phyloP scores from a whole-genome alignment of 306 rosid genomes.

The Prosopis cineraria region DNA sequence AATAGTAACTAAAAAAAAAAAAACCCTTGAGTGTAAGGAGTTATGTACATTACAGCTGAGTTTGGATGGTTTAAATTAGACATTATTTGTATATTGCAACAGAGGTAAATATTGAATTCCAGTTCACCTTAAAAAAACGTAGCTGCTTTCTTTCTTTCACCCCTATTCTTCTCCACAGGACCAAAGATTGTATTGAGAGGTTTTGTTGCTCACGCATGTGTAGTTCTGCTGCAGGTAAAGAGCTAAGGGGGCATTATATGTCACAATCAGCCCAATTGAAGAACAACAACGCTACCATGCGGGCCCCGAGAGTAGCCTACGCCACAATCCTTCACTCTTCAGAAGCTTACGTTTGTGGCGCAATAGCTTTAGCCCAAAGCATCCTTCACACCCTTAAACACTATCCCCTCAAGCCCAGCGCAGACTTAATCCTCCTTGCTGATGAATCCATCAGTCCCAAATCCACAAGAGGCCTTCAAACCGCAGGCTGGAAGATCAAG shows the following conservation, averaged over 20 bases:
- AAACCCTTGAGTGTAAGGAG: no score
- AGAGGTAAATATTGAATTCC: no score
- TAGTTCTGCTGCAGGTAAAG: constrained; percentile 41
- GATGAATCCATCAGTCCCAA: constrained; percentile 51
- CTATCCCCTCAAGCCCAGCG: constrained; percentile 43
- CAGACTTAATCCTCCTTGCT: constrained; percentile 64
- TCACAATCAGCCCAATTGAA: neutral
- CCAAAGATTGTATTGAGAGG: no score
- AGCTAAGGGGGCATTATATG: constrained; percentile 38
- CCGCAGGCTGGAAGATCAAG: constrained; percentile 62
- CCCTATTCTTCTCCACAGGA: no score
- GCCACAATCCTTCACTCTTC: constrained; percentile 73
- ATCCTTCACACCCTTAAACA: constrained; percentile 45
- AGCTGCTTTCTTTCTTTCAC: no score
- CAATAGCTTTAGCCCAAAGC: constrained; percentile 75
- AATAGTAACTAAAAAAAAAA: no score
- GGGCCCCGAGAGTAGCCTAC: constrained; percentile 45
- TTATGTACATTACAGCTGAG: no score
- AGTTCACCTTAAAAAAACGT: no score
- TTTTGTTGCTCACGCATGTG: neutral
- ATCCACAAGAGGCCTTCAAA: constrained; percentile 45
- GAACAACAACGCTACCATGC: neutral
- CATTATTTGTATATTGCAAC: no score
- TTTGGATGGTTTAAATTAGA: no score
- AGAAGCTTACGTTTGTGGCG: constrained; percentile 78